Evolutionary conservation across 116 monocot genomes (phyloP), one percentile per base, ranked within the genome.

Genomic region (Thalassia testudinum): DNA sequence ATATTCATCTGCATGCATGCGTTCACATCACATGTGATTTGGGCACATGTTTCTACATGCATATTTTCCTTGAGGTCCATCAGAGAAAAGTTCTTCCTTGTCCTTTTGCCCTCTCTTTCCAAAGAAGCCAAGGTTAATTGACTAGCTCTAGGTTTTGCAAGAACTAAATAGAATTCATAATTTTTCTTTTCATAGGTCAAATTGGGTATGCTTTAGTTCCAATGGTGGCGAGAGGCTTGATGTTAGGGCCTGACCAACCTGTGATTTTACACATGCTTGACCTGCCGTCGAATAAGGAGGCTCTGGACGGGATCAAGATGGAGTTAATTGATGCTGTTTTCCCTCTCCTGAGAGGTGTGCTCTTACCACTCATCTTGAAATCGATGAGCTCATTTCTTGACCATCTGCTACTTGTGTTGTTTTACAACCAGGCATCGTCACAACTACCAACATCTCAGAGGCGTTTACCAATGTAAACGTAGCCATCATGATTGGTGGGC

Each of bases 211-310:
- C 82, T 26, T 78, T 82, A 42, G 78, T 82, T 24, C 78, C 82
- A 30, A 78, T 82, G 82, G 57, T 82, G 67, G 82, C 82, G 5
- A 59, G 82, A 52, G 82, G 82, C 26, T 56, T 74, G 1, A 78
- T 82, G 82, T 54, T 82, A 43, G 82, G 82, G 13, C 54, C 74
- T 27, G 78, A 82, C 57, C 82, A 82, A 60, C 77, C 82, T 23
- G 78, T 82, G 15, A 82, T 82, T 60, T 47, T 82, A 60, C 82
- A 82, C 68, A 78, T 82, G 82, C 78, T 82, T 44, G 82, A 82
- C 50, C 77, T 82, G 61, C 78, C 82, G 3, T 74, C 70, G 24
- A 74, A 74, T 61, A 67, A 77, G 40, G 82, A 82, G 58, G 55
- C 82, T 43, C 67, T 82, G 2, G 77, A 82, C 61, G 82, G 82